Evolutionary conservation across 2,329 filamentous ascomycete genomes (phyloP).

Genomic region (Phyllachora maydis): DNA sequence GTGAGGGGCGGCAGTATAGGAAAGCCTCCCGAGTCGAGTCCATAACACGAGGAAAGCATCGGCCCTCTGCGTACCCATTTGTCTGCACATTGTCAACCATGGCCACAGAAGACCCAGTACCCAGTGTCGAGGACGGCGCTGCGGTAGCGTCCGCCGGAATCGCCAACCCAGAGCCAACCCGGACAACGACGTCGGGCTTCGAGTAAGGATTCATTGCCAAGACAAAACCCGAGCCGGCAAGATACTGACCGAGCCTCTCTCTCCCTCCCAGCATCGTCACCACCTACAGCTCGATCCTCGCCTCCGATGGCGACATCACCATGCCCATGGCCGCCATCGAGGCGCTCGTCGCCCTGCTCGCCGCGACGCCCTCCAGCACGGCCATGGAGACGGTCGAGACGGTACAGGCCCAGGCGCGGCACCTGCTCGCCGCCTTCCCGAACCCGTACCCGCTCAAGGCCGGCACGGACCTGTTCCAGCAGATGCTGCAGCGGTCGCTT

Average conservation of each 20-base stretch:
- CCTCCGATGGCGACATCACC: constrained; percentile 61
- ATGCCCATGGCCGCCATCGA: constrained; percentile 63
- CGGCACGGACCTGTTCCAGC: constrained; percentile 86
- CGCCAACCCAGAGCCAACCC: constrained; percentile 1
- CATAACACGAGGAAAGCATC: too few species aligned
- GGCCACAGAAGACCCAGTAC: too few species aligned
- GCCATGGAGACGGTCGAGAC: constrained; percentile 87
- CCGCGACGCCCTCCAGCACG: constrained; percentile 59
- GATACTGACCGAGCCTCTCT: constrained; percentile 2
- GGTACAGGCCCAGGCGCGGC: constrained; percentile 54
- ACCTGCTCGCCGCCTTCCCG: constrained; percentile 56
- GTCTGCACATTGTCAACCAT: too few species aligned
- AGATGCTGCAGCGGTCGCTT: constrained; percentile 67
- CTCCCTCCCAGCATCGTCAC: constrained; percentile 28
- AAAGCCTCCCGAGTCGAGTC: too few species aligned
- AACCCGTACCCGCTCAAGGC: constrained; percentile 88
- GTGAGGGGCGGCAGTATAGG: too few species aligned
- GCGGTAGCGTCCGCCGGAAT: too few species aligned
- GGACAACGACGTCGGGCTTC: constrained; percentile 8
- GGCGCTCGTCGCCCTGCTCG: constrained; percentile 61
- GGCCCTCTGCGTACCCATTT: too few species aligned
- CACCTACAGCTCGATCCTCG: constrained; percentile 31
- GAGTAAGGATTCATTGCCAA: constrained; percentile 10
- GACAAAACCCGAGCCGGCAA: too few species aligned
- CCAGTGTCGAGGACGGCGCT: too few species aligned